Percentiles rank a stretch among this genome's conserved stretches.
These are phyloP conservation scores for Quercus phellos DNA, from an alignment of 331 rosid genomes.

Conservation along the genomic window DNA sequence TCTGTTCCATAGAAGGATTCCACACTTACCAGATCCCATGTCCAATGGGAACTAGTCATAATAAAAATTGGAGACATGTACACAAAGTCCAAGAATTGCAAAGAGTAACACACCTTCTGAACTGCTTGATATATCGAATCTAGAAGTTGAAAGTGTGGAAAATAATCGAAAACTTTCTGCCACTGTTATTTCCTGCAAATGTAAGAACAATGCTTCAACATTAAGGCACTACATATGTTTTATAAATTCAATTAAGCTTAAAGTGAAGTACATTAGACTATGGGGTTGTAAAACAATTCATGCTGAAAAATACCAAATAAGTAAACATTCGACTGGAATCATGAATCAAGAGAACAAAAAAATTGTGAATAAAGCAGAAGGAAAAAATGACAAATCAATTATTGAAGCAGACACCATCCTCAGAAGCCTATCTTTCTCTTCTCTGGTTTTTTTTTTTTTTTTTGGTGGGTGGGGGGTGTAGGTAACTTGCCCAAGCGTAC, in stretches of 20 bases:
- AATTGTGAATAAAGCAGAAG: background rate
- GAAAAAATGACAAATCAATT: background rate
- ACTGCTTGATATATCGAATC: constrained; percentile 38
- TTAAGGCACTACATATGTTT: background rate
- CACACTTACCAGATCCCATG: background rate
- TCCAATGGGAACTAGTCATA: background rate
- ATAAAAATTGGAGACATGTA: background rate
- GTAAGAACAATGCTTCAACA: constrained; percentile 1
- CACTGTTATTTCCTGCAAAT: constrained; percentile 69
- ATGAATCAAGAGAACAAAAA: background rate
- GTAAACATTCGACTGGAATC: background rate
- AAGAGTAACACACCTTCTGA: constrained; percentile 41
- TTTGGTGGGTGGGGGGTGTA: too few relatives aligned
- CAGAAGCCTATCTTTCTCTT: too few relatives aligned
- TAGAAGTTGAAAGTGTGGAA: constrained; percentile 66
- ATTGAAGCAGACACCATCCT: background rate
- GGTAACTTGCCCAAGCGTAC: background rate
- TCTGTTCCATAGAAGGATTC: background rate
- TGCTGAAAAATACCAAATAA: background rate
- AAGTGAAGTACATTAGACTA: background rate
- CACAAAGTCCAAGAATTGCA: background rate
- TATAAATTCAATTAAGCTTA: background rate
- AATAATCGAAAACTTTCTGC: constrained; percentile 74
- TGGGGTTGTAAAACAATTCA: background rate
- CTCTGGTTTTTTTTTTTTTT: too few relatives aligned